phyloP scores from a whole-genome alignment of 2,329 filamentous ascomycete genomes.

The Diplocarpon rosae region DNA sequence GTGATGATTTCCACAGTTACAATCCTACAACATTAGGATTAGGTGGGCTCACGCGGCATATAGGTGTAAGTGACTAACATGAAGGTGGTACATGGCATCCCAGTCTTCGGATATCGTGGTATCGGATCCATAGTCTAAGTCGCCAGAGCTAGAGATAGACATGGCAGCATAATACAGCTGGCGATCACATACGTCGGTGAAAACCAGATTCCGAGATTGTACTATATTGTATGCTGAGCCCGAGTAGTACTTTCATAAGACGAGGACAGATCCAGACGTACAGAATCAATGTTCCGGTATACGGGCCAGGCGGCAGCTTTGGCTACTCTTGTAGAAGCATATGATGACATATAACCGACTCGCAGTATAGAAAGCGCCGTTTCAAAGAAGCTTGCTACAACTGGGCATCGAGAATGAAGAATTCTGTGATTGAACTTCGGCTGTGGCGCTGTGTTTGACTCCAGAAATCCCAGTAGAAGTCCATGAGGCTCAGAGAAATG shows the following conservation, averaged over 20 bases:
- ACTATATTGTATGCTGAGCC: background rate
- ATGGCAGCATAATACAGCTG: background rate
- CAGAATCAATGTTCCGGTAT: no score
- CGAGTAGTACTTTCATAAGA: no score
- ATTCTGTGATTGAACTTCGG: no score
- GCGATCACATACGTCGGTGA: background rate
- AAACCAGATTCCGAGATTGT: background rate
- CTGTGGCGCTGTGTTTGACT: no score
- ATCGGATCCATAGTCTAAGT: slow-evolving; percentile 2
- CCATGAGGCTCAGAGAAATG: no score
- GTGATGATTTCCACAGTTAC: background rate
- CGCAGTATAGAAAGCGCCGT: background rate
- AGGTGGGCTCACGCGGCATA: background rate
- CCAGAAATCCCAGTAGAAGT: no score
- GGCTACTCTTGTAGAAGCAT: no score
- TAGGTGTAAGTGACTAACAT: background rate
- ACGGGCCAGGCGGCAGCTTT: no score
- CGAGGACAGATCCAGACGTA: no score
- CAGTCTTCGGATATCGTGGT: slow-evolving; percentile 2
- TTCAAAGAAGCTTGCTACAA: background rate
- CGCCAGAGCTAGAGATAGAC: background rate
- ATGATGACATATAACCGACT: no score
- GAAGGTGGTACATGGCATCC: background rate
- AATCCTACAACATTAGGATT: background rate
- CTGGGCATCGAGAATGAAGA: background rate